phyloP scores from a whole-genome alignment of 73 alveolate genomes.

The Chromera velia region DNA sequence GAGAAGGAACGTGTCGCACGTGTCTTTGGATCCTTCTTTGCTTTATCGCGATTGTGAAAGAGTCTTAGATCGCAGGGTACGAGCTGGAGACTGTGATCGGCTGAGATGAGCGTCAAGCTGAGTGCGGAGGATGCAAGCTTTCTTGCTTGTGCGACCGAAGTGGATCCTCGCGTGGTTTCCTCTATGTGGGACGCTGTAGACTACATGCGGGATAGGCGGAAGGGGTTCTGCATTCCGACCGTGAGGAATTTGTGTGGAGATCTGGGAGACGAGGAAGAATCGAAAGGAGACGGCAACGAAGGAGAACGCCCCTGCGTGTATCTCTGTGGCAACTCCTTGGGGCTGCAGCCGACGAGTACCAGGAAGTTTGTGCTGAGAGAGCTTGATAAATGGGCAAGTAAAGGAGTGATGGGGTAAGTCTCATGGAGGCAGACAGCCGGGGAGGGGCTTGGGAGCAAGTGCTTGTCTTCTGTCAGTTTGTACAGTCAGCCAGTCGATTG shows the following conservation, averaged over 20 bases:
- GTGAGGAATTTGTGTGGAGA: not conserved
- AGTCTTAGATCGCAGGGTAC: too few relatives aligned
- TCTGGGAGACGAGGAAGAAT: not conserved
- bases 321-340: slow-evolving; percentile 1
- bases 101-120: too few relatives aligned
- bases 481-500: too few relatives aligned
- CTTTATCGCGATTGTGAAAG: too few relatives aligned
- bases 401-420: slow-evolving; percentile 32
- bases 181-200: not conserved
- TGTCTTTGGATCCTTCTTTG: too few relatives aligned
- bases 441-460: too few relatives aligned
- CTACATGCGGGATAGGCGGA: not conserved
- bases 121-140: too few relatives aligned
- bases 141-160: too few relatives aligned
- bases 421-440: slow-evolving; percentile 4
- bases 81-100: too few relatives aligned
- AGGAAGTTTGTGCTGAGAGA: slow-evolving; percentile 15
- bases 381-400: slow-evolving; percentile 27
- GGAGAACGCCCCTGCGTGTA: slow-evolving; percentile 13
- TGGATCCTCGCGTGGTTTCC: too few relatives aligned
- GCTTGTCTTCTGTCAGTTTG: too few relatives aligned
- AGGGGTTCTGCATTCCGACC: not conserved
- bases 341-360: slow-evolving; percentile 19
- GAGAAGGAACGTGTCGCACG: too few relatives aligned
- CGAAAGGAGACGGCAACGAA: not conserved